Base-by-base conservation (phyloP, 768 basidiomycete species). In the Serendipita vermifera region DNA sequence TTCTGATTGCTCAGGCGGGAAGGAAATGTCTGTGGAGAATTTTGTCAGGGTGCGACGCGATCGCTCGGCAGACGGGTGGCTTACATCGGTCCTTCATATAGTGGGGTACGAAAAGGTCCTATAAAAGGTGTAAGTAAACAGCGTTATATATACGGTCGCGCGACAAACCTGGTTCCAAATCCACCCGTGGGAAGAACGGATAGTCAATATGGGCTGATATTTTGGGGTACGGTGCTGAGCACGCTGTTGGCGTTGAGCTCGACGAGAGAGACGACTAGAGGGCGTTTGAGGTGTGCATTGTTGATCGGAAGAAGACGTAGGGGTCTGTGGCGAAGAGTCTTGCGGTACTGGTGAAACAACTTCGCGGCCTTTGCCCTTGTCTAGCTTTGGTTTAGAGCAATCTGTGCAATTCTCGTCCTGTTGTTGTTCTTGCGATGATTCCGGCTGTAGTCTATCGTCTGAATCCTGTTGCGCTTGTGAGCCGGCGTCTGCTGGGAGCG, bases 321-420 rank as follows among this genome's bases (percentile, higher is more conserved):
- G 35, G 35, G n/a, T 29, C 32, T 22, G 5, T 31, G 46, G 46
- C 5, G 22, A n/a, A n/a, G 46, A 22, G 17, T n/a, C 46, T 7
- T 22, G 7, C 32, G 46, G 46, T 31, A 15, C 20, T n/a, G 26
- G 24, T 5, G 32, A 7, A 26, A 51, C 17, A 31, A 51, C 32
- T 51, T 51, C 46, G 29, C 46, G 46, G 46, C 46, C 46, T 51
- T 51, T 51, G 46, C 46, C 46, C 24, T 51, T 51, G 24, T 51
- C 46, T 9, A 51, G 46, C 7, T 31, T 22, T 51, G 46, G 46
- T 31, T 29, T 22, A 7, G 46, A 22, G 46, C 46, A 51, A n/a
- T 51, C 46, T 15, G 26, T 51, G 46, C 46, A 51, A 0, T 22
- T 7, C 7, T 51, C 46, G 5, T 51, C 46, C n/a, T 22, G 7